Conservation (phyloP, 2,329 filamentous ascomycete species). For the Amphichorda felina region DNA sequence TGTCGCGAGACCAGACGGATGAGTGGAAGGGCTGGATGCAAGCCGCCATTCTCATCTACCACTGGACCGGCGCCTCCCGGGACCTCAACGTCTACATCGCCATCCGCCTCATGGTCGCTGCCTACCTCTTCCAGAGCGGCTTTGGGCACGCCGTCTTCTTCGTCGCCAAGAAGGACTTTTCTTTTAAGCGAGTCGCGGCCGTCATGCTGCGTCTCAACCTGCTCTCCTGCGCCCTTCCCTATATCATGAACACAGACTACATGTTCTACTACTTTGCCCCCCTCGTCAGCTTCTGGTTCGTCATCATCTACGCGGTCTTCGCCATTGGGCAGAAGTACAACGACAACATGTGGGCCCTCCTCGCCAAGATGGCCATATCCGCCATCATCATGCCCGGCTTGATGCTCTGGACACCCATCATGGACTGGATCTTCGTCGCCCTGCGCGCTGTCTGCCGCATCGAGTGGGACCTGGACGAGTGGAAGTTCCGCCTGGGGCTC, state of each 20-base stretch:
- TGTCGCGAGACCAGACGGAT: constrained; percentile 41
- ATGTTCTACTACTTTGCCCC: constrained; percentile 45
- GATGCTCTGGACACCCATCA: constrained; percentile 19
- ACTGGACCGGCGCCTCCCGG: constrained; percentile 40
- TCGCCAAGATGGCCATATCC: constrained; percentile 34
- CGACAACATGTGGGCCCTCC: constrained; percentile 24
- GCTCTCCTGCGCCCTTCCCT: constrained; percentile 38
- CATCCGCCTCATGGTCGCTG: constrained; percentile 39
- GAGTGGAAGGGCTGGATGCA: constrained; percentile 61
- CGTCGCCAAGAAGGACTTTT: constrained; percentile 42
- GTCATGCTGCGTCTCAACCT: constrained; percentile 47
- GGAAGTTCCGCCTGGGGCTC: constrained; percentile 35
- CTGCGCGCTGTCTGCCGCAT: constrained; percentile 31
- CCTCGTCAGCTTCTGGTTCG: constrained; percentile 49
- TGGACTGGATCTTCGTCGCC: constrained; percentile 11
- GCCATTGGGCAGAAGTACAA: constrained; percentile 28
- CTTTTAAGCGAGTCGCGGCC: constrained; percentile 33
- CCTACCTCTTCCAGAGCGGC: constrained; percentile 50
- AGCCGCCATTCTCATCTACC: constrained; percentile 36
- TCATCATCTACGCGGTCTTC: constrained; percentile 42
- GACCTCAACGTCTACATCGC: constrained; percentile 40
- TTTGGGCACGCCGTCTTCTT: constrained; percentile 52
- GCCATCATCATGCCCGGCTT: constrained; percentile 22
- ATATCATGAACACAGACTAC: constrained; percentile 42
- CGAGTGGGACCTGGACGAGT: constrained; percentile 33